Evolutionary conservation across 106 monocot species (phyloP), one percentile per base, ranked within the genome.

Genomic region (Ottelia alismoides): DNA sequence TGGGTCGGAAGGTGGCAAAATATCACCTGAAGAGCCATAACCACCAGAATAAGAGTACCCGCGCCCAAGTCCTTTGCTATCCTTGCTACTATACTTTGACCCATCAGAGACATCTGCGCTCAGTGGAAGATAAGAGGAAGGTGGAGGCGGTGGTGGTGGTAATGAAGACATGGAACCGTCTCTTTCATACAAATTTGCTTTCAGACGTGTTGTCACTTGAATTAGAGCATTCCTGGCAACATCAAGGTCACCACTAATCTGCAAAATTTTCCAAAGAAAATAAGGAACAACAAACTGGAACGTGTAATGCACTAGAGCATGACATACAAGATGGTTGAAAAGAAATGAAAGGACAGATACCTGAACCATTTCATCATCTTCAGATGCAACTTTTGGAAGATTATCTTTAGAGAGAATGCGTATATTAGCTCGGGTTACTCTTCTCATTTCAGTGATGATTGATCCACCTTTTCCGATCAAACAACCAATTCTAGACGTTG

Each of bases 351-450:
- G n/a, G n/a, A n/a, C n/a, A n/a, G n/a, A n/a, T n/a, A 96, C 96
- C 81, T 96, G 96, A 68, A 89, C 85, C 96, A 96, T 96, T 59
- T 96, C 96, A 67, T 96, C 96, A 52, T 96, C 89, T 35, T 85
- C 78, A 31, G 81, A 45, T 52, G 96, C 96, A 61, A 96, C 78
- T 76, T 96, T 96, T 0, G 89, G 96, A 32, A 96, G 73, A 52
- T 89, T 70, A 49, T 96, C 96, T 35, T 96, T 96, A 21, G 96
- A 72, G 16, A 96, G 68, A 50, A 96, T 82, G 3, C 88, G 88
- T n/a, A 96, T 89, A 57, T 85, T 89, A 60, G 96, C 96, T 7
- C 72, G 65, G 22, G 96, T 89, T 25, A 27, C 18, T 66, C 74
- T 89, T 49, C 96, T 81, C 81, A 96, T 96, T 26, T 96, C 88